A percentile compares a stretch with the other conserved stretches of the same genome.
Evolutionary conservation across 148 eudicot species (phyloP).

Genomic region (Hydrangea macrophylla): DNA sequence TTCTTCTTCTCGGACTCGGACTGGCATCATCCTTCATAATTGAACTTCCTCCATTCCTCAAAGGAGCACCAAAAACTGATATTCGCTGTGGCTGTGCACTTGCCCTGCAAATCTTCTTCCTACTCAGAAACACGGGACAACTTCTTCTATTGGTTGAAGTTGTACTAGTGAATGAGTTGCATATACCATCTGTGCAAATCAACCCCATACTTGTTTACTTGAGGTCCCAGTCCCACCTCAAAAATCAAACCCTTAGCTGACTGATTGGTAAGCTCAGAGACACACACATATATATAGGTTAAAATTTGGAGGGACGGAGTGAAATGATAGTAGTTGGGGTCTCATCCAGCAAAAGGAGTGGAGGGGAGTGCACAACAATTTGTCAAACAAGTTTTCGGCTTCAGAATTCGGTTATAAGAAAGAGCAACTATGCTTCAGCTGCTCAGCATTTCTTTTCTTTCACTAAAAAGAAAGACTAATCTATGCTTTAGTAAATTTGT

Average conservation of each 20-base stretch:
- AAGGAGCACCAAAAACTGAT: conserved; percentile 8
- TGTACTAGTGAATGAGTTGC: conserved; percentile 8
- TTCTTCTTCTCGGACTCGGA: no score
- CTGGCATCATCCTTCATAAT: no score
- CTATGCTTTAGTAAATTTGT: no score
- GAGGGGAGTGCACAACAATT: background rate
- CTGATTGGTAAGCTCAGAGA: background rate
- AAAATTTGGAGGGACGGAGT: background rate
- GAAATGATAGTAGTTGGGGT: background rate
- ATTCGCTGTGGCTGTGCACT: background rate
- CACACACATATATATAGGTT: no score
- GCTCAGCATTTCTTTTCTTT: no score
- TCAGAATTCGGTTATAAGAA: background rate
- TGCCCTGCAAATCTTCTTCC: background rate
- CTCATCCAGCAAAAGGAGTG: background rate
- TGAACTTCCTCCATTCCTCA: conserved; percentile 4
- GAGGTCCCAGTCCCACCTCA: background rate
- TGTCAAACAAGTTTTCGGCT: background rate
- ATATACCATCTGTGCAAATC: conserved; percentile 9
- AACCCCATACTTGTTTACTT: conserved; percentile 19
- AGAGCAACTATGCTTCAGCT: no score
- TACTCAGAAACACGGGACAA: conserved; percentile 4
- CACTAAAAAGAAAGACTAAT: no score
- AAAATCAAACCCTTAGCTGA: background rate
- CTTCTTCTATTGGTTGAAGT: conserved; percentile 1